Evolutionary conservation across 2,329 filamentous ascomycete species (phyloP).

Genomic region (Fusarium euwallaceae): DNA sequence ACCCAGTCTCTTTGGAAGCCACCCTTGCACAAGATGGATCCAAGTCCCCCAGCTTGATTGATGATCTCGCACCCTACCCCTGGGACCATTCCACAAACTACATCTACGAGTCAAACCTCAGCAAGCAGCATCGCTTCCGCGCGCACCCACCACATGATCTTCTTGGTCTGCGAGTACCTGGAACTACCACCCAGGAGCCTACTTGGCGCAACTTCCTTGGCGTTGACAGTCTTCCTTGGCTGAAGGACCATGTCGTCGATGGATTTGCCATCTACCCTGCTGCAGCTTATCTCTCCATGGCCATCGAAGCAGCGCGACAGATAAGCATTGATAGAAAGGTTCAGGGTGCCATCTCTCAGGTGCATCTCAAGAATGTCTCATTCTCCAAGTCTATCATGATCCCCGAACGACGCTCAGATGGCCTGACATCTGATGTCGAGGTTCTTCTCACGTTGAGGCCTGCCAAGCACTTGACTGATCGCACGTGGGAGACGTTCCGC

Average conservation of each 20-base stretch:
- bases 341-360: conserved; percentile 19
- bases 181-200: conserved; percentile 28
- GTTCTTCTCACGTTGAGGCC: conserved; percentile 26
- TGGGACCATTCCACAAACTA: conserved; percentile 55
- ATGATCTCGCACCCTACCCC: conserved; percentile 54
- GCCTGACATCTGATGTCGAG: conserved; percentile 21
- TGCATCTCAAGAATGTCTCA: conserved; percentile 20
- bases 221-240: conserved; percentile 52
- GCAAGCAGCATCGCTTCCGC: conserved; percentile 50
- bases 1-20: conserved; percentile 13
- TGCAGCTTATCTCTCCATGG: conserved; percentile 53
- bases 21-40: neutral
- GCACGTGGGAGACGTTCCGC: conserved; percentile 26
- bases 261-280: conserved; percentile 58
- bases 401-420: conserved; percentile 24
- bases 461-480: conserved; percentile 9
- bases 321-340: conserved; percentile 19
- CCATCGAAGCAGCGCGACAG: conserved; percentile 36
- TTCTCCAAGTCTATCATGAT: conserved; percentile 33
- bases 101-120: conserved; percentile 51
- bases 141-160: conserved; percentile 56
- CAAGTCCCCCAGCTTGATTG: conserved; percentile 4
- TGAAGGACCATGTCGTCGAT: conserved; percentile 59
- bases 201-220: conserved; percentile 41
- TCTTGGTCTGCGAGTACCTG: conserved; percentile 28